Conservation (phyloP, 2,329 filamentous ascomycete genomes). For the Colletotrichum sp. region DNA sequence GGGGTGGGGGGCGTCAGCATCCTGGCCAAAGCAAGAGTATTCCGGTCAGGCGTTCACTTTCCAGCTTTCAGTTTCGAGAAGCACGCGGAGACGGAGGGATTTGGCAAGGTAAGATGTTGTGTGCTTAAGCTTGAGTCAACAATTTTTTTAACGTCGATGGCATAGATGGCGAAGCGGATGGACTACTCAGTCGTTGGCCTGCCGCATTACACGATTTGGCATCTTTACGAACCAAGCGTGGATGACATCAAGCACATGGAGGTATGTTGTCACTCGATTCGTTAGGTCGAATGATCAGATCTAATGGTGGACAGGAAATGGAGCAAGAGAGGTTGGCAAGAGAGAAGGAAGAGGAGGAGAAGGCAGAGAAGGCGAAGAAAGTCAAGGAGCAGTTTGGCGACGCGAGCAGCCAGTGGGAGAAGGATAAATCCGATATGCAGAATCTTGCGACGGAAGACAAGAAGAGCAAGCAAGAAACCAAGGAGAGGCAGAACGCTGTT, state of each 20-base stretch:
- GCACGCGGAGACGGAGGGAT: slow-evolving; percentile 97
- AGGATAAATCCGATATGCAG: slow-evolving; percentile 83
- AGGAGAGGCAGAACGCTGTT: neutral
- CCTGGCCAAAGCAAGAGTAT: slow-evolving; percentile 92
- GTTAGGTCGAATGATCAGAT: slow-evolving; percentile 1
- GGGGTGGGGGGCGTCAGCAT: slow-evolving; percentile 98
- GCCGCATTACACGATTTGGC: slow-evolving; percentile 98
- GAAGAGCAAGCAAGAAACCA: slow-evolving; percentile 25
- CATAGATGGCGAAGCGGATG: slow-evolving; percentile 96
- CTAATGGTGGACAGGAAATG: slow-evolving; percentile 72
- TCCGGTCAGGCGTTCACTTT: slow-evolving; percentile 94
- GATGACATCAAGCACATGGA: slow-evolving; percentile 98
- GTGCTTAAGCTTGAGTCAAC: slow-evolving; percentile 8
- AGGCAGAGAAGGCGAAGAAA: slow-evolving; percentile 75
- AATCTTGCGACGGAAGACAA: slow-evolving; percentile 67
- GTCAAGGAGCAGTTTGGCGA: slow-evolving; percentile 83
- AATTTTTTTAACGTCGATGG: neutral
- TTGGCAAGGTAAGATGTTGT: slow-evolving; percentile 79
- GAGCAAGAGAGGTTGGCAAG: slow-evolving; percentile 81
- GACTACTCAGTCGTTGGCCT: slow-evolving; percentile 92
- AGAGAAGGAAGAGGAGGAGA: slow-evolving; percentile 80
- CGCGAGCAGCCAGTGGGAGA: slow-evolving; percentile 81
- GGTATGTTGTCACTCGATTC: slow-evolving; percentile 42
- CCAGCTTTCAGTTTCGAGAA: slow-evolving; percentile 98
- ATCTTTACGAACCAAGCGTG: slow-evolving; percentile 98